Percentiles rank a stretch among this genome's conserved stretches.
Conservation (phyloP, 2,329 filamentous ascomycete genomes). For the Herpotrichia juniperi region DNA sequence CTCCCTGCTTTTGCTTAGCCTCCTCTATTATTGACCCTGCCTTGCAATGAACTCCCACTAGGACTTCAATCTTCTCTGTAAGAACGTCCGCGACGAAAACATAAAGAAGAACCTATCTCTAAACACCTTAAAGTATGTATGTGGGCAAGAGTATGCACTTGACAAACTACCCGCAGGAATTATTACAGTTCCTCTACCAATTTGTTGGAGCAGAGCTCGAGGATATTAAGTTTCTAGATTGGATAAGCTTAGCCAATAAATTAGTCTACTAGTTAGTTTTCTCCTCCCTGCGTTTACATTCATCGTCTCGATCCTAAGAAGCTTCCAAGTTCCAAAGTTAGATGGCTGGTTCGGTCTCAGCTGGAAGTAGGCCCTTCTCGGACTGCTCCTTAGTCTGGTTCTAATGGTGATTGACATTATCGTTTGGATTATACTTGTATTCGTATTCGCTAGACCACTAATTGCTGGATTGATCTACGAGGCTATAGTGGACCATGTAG, state of each 20-base stretch:
- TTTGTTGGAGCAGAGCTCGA: constrained; percentile 34
- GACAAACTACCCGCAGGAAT: constrained; percentile 3
- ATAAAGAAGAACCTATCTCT: constrained; percentile 7
- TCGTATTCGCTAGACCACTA: constrained; percentile 9
- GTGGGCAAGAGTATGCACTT: constrained; percentile 2
- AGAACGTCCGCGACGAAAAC: constrained; percentile 1
- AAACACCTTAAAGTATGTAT: constrained; percentile 3
- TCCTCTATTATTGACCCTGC: not conserved
- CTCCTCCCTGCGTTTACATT: constrained; percentile 46
- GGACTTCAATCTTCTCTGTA: constrained; percentile 4
- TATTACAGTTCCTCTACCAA: constrained; percentile 24
- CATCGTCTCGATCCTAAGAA: constrained; percentile 44
- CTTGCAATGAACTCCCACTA: not conserved
- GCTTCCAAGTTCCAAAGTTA: not conserved
- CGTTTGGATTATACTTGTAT: constrained; percentile 10
- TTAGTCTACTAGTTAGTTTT: constrained; percentile 44
- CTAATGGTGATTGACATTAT: constrained; percentile 25
- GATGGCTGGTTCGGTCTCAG: not conserved
- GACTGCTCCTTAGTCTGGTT: constrained; percentile 34
- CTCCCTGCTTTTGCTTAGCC: too few species aligned
- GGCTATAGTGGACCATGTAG: constrained; percentile 8
- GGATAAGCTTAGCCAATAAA: constrained; percentile 36
- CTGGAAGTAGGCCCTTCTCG: not conserved
- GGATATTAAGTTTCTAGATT: constrained; percentile 40
- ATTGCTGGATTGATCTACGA: constrained; percentile 11